Percentiles rank a stretch among this genome's conserved stretches.
Evolutionary conservation across 768 basidiomycete genomes (phyloP).

Genomic region (Boletus subcaerulescens): DNA sequence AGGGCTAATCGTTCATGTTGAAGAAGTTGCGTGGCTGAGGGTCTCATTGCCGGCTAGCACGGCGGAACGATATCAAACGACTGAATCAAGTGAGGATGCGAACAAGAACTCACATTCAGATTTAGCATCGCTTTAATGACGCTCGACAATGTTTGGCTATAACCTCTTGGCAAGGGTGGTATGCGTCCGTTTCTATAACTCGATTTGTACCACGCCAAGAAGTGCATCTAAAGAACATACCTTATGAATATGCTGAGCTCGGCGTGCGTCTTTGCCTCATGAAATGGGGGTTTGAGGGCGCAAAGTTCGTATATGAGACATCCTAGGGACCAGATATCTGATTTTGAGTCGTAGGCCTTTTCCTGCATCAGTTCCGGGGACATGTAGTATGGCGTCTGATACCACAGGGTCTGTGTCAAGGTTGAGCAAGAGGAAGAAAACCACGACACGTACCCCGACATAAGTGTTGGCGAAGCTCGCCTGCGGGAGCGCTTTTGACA

Average conservation of each 20-base stretch:
- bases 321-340: slow-evolving; percentile 97
- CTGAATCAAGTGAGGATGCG: not conserved
- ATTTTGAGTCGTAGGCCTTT: slow-evolving; percentile 95
- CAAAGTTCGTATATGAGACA: slow-evolving; percentile 97
- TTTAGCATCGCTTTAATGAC: slow-evolving; percentile 87
- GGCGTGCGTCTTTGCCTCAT: slow-evolving; percentile 86
- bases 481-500: slow-evolving; percentile 87
- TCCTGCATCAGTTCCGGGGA: slow-evolving; percentile 98
- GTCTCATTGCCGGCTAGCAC: slow-evolving; percentile 77
- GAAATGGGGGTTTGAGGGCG: slow-evolving; percentile 89
- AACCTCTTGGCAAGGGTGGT: slow-evolving; percentile 82
- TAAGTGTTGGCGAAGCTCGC: slow-evolving; percentile 94
- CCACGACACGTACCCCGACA: slow-evolving; percentile 70
- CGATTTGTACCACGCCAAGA: not conserved
- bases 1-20: slow-evolving; percentile 76
- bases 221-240: slow-evolving; percentile 36
- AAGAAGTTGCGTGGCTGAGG: slow-evolving; percentile 75
- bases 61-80: not conserved
- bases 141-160: slow-evolving; percentile 66
- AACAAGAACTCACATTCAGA: slow-evolving; percentile 56
- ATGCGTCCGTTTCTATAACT: slow-evolving; percentile 74
- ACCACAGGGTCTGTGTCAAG: slow-evolving; percentile 38
- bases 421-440: not conserved
- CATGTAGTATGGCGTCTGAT: slow-evolving; percentile 99
- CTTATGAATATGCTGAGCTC: slow-evolving; percentile 82